Base-by-base conservation (phyloP, 2,329 filamentous ascomycete genomes). In the Talaromyces albobiverticillius region DNA sequence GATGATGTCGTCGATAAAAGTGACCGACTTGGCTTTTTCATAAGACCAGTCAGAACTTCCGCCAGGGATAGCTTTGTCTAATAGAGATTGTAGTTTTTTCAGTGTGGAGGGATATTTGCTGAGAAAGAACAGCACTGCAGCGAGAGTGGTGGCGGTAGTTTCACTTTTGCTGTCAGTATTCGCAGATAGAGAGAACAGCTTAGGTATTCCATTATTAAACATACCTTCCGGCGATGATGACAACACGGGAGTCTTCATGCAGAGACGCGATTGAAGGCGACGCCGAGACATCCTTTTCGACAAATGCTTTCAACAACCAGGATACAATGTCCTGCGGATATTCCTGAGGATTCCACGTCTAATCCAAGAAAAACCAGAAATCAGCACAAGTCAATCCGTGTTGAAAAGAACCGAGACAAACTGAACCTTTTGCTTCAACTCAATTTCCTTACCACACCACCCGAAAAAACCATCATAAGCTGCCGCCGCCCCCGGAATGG, bases 231-330 rank as follows among this genome's bases (percentile, higher is more conserved):
- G 47, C 47, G 4, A 50, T 42, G 16, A 50, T 50, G 4, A 50
- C 32, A 4, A 50, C 34, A 26, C 47, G 47, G 5, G 34, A 26
- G 34, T 50, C 47, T 18, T 50, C 47, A 13, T 50, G 34, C 20
- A 50, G 36, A 26, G 47, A 9, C 23, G 16, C 61, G 48, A 59
- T 45, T 0, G 62, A 67, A 4, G 68, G 67, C 5, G 71, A 61
- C 1, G 70, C 71, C 1, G 67, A 67, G 2, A 60, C 53, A 18
- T 74, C 69, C 20, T 68, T 68, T 14, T 75, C 69, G 9, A 67
- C 62, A 4, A 68, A 59, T 5, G 72, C 69, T 51, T 73, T 73
- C 13, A 74, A 41, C 4, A 76, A 59, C 72, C 72, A 76, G 0
- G 71, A 71, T 5, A 71, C 56, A 25, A 76, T 64, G 55, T 75